Percentiles rank a stretch among this genome's conserved stretches.
phyloP scores from a whole-genome alignment of 306 rosid species.

The Prunus mira region DNA sequence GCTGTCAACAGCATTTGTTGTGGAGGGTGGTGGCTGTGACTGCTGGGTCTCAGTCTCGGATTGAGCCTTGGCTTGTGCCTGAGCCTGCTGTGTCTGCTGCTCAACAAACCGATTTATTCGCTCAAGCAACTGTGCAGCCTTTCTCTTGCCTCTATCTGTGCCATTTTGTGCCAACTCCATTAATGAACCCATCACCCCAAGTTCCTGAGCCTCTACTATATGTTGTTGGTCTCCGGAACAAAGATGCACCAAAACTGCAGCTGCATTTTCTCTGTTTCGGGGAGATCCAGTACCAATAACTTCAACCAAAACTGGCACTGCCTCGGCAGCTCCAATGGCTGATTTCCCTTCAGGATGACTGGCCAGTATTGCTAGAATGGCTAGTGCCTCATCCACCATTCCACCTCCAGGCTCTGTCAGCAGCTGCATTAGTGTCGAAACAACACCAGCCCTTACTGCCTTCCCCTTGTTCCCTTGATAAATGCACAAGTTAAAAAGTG shows the following conservation, averaged over 20 bases:
- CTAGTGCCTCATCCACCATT: slow-evolving; percentile 98
- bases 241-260: slow-evolving; percentile 89
- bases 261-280: slow-evolving; percentile 91
- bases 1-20: slow-evolving; percentile 35
- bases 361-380: slow-evolving; percentile 88
- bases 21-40: slow-evolving; percentile 35
- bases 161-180: slow-evolving; percentile 81
- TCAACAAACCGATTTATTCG: slow-evolving; percentile 70
- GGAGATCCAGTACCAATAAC: slow-evolving; percentile 87
- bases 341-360: slow-evolving; percentile 89
- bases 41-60: slow-evolving; percentile 40
- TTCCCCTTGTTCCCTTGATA: slow-evolving; percentile 95
- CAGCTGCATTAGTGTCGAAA: slow-evolving; percentile 83
- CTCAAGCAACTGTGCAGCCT: slow-evolving; percentile 83
- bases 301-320: slow-evolving; percentile 84
- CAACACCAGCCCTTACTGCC: slow-evolving; percentile 92
- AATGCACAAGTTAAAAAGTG: slow-evolving; percentile 93
- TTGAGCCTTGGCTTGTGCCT: slow-evolving; percentile 43
- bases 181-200: slow-evolving; percentile 61
- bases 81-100: slow-evolving; percentile 51
- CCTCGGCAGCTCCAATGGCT: slow-evolving; percentile 72
- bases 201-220: slow-evolving; percentile 64
- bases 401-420: slow-evolving; percentile 79
- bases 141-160: slow-evolving; percentile 93
- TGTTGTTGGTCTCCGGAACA: slow-evolving; percentile 79